These are phyloP conservation scores for Inga laurina DNA, from an alignment of 306 rosid genomes.

Conservation along the genomic window DNA sequence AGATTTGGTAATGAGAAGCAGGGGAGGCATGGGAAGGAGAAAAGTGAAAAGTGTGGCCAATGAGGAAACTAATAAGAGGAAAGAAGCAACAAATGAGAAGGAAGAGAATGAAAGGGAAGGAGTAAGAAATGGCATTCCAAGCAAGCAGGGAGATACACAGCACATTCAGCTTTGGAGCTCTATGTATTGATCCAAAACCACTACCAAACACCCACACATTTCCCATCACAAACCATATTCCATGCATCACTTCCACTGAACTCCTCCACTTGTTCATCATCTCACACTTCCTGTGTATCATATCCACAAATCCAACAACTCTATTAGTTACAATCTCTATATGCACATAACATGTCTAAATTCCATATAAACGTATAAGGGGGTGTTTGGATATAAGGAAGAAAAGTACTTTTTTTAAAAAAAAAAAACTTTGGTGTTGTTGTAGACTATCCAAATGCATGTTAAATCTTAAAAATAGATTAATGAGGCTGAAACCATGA, in stretches of 20 bases:
- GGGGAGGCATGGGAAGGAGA: constrained; percentile 38
- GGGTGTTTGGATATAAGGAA: too few relatives aligned
- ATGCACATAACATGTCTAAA: not conserved
- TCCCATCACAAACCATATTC: constrained; percentile 98
- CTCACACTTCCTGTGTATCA: constrained; percentile 51
- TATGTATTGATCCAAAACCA: constrained; percentile 66
- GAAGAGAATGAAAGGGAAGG: constrained; percentile 80
- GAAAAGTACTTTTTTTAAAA: too few relatives aligned
- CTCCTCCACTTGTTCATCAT: constrained; percentile 76
- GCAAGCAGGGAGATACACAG: constrained; percentile 69
- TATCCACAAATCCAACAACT: not conserved
- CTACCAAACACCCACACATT: constrained; percentile 90
- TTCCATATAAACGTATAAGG: not conserved
- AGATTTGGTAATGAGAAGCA: constrained; percentile 86
- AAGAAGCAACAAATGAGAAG: constrained; percentile 55
- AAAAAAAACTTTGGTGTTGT: too few relatives aligned
- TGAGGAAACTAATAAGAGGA: constrained; percentile 66
- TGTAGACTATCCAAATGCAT: too few relatives aligned
- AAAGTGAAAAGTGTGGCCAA: constrained; percentile 48
- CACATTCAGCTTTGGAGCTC: constrained; percentile 75
- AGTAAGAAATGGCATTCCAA: constrained; percentile 93
- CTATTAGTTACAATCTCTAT: not conserved
- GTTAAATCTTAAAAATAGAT: too few relatives aligned
- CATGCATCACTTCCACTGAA: constrained; percentile 81
- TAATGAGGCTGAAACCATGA: too few relatives aligned